phyloP scores from a whole-genome alignment of 306 rosid genomes.

The Corylus heterophylla region DNA sequence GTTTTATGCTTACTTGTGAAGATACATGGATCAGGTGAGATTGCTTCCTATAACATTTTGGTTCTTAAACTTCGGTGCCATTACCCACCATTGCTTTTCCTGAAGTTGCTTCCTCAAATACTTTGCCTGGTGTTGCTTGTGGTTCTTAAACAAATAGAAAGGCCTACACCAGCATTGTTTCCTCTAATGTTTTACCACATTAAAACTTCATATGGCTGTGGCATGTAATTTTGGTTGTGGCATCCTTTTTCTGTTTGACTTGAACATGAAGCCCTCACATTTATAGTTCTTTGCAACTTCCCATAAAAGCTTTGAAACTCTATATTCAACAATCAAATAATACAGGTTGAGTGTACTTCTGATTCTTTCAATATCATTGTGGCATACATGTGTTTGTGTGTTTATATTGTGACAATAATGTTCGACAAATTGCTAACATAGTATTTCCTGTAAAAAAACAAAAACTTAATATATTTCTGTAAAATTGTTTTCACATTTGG shows the following conservation, averaged over 20 bases:
- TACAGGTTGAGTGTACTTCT: not conserved
- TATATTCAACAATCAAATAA: too few relatives aligned
- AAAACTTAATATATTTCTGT: not conserved
- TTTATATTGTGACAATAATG: not conserved
- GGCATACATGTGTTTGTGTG: not conserved
- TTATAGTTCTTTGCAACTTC: not conserved
- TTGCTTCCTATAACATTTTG: not conserved
- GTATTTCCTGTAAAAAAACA: not conserved
- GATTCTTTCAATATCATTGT: not conserved
- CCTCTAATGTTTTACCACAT: not conserved
- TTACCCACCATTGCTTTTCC: not conserved
- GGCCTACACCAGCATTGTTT: not conserved
- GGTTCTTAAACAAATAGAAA: not conserved
- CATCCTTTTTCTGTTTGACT: not conserved
- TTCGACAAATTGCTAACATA: not conserved
- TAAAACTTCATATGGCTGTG: not conserved
- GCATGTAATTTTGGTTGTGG: not conserved
- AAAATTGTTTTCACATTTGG: conserved; percentile 10
- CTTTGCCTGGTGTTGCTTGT: not conserved
- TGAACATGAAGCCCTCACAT: not conserved
- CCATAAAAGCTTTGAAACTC: not conserved
- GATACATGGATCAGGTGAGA: not conserved
- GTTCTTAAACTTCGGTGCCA: not conserved
- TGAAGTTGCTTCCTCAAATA: not conserved
- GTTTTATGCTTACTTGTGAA: not conserved